Percentiles rank a stretch among this genome's conserved stretches.
These are phyloP conservation scores for Chondrus crispus DNA, from an alignment of 23 red algal genomes.

Conservation along the genomic window DNA sequence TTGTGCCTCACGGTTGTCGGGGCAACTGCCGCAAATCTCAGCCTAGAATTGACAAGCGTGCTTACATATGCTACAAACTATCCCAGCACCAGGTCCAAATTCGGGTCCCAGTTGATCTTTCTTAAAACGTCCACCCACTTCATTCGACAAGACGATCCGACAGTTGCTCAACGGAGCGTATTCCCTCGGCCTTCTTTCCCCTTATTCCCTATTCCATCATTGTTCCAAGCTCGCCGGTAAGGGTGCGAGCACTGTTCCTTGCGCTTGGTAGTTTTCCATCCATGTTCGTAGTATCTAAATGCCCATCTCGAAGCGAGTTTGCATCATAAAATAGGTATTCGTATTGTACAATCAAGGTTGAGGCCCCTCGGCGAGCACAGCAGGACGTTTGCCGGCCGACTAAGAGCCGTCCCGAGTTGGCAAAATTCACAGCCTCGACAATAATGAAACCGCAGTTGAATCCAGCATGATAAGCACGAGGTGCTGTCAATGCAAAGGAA, in stretches of 20 bases:
- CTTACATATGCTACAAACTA: slow-evolving; percentile 27
- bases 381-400: slow-evolving; percentile 38
- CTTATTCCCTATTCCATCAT: slow-evolving; percentile 31
- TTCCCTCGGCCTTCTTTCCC: slow-evolving; percentile 1
- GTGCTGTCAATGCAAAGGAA: slow-evolving; percentile 75
- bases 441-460: slow-evolving; percentile 89
- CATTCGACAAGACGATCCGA: background rate
- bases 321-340: slow-evolving; percentile 65
- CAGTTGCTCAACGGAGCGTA: background rate
- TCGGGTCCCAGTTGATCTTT: slow-evolving; percentile 11
- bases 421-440: slow-evolving; percentile 96
- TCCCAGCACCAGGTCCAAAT: slow-evolving; percentile 36
- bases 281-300: no score
- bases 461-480: slow-evolving; percentile 89
- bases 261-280: no score
- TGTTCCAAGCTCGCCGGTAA: slow-evolving; percentile 11
- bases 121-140: background rate
- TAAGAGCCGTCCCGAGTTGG: slow-evolving; percentile 65
- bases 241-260: no score
- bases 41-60: slow-evolving; percentile 54
- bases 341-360: slow-evolving; percentile 7
- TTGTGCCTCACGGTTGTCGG: slow-evolving; percentile 19
- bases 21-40: slow-evolving; percentile 45
- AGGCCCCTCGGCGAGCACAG: background rate
- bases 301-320: background rate